Percentiles rank a stretch among this genome's conserved stretches.
These are phyloP conservation scores for Corylus heterophylla DNA, from an alignment of 306 rosid genomes.

Conservation along the genomic window DNA sequence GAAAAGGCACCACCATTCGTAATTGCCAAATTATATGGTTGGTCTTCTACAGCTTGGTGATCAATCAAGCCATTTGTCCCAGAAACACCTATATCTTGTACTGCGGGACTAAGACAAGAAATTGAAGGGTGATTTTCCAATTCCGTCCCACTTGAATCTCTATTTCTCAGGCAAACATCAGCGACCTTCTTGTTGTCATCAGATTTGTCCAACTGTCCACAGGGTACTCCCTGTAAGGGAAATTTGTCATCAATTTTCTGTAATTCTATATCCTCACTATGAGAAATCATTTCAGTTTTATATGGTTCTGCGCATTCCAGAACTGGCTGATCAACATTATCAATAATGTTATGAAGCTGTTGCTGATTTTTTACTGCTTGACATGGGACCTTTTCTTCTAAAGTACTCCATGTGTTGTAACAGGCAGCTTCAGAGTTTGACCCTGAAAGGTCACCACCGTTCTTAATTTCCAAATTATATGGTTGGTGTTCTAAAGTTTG, in stretches of 20 bases:
- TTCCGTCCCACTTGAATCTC: conserved; percentile 16
- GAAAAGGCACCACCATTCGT: conserved; percentile 29
- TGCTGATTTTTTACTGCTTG: conserved; percentile 20
- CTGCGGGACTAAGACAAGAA: conserved; percentile 6
- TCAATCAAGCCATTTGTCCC: conserved; percentile 12
- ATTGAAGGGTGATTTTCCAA: conserved; percentile 12
- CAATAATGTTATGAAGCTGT: conserved; percentile 19
- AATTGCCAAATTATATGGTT: conserved; percentile 14
- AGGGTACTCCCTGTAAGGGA: conserved; percentile 19
- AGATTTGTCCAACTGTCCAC: conserved; percentile 37
- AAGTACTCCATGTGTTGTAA: conserved; percentile 7
- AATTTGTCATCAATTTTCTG: conserved; percentile 27
- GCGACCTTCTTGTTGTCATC: conserved; percentile 18
- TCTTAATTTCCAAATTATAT: conserved; percentile 19
- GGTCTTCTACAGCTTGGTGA: conserved; percentile 31
- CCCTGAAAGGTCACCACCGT: conserved; percentile 28
- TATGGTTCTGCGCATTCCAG: conserved; percentile 30
- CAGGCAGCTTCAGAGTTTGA: conserved; percentile 22
- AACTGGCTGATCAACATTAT: conserved; percentile 21
- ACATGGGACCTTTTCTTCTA: conserved; percentile 12
- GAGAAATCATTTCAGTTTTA: conserved; percentile 25
- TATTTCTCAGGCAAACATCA: conserved; percentile 7
- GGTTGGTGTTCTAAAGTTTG: conserved; percentile 30
- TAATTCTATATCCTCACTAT: conserved; percentile 32
- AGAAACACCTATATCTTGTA: conserved; percentile 8